Base-by-base conservation (phyloP, 176 grass and related monocot genomes). In the Thinopyrum elongatum region DNA sequence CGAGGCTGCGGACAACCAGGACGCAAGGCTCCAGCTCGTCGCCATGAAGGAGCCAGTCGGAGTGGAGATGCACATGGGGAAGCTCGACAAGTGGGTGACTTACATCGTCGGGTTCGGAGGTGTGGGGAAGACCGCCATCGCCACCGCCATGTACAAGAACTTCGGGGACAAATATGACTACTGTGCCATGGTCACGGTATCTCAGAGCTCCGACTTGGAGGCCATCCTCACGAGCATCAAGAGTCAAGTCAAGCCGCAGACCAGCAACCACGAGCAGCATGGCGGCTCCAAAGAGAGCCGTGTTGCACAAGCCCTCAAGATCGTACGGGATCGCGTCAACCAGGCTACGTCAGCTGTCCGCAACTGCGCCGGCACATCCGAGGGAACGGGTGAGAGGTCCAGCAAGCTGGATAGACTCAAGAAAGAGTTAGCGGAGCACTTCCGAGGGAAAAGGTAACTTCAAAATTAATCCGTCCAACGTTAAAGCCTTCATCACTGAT, bases 1-100 rank as follows among this genome's bases (percentile, higher is more conserved):
- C 2, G 8, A 74, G 1, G 80, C 80, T 8, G 80, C 80, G 2
- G 47, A 39, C 13, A 82, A 82, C 65, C 80, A 82, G 65, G 65
- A 82, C 8, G 0, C 7, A 0, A 57, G 80, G 22, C 22, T 70
- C 3, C 5, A 82, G 29, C 80, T 82, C 3, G 47, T 82, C 1
- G 0, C 47, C 21, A 35, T 4, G 0, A 70, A 70, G 47, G 10
- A 34, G 30, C 80, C 80, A 0, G 65, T 82, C 3, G 65, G 80
- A 0, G 30, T 82, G 34, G 13, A 79, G 7, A 0, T 29, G 0
- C 3, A 82, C 47, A 58, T 82, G 80, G 0, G 5, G 7, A 21
- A 57, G 4, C 80, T 82, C 1, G 30, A 70, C 0, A 8, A 5
- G 9, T 44, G 49, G 81, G 1, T 83, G 27, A 49, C 41, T 3